Evolutionary conservation across 2,329 filamentous ascomycete species (phyloP), one percentile per base, ranked within the genome.

Genomic region (Diaporthe sp.): DNA sequence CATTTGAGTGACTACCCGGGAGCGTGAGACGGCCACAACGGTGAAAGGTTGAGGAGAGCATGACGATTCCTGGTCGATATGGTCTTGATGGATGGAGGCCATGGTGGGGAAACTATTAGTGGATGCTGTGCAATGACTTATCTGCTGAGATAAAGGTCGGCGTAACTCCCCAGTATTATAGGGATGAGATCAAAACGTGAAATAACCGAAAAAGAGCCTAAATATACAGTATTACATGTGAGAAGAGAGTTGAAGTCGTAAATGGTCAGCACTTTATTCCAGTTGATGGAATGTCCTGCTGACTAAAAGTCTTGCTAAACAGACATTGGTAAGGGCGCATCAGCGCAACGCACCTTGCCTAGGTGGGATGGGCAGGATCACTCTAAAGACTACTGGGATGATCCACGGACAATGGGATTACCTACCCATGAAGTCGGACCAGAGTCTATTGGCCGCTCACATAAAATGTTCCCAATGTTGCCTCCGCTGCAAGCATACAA

Each of bases 151-250:
- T 10, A 10, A 13, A 20, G 12, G 15, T 57, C 8, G 31, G n/a
- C 9, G 3, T 5, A 25, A 10, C 10, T 4, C 3, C 10, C 4
- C 37, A 37, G 8, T 37, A 10, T 37, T 37, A 37, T 37, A 37
- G 28, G 28, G 37, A 39, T 13, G 3, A 5, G 3, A 39, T 3
- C 37, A 15, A 12, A 1, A 2, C 10, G 37, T 13, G 0, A 39
- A 13, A 4, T 39, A 13, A 17, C 12, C 3, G 7, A 5, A 31
- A 20, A 0, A 10, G 7, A n/a, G 2, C 1, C 22, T 10, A 9
- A 3, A 17, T 55, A 1, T 34, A 34, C n/a, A 58, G 9, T 22
- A 39, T 39, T 4, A 39, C 0, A 13, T 1, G 37, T 34, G 7
- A 37, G 28, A n/a, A 9, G 10, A 39, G 37, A 3, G 31, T 39